These are phyloP conservation scores for Teratosphaeria destructans DNA, from an alignment of 2,329 filamentous ascomycete species.

Conservation along the genomic window DNA sequence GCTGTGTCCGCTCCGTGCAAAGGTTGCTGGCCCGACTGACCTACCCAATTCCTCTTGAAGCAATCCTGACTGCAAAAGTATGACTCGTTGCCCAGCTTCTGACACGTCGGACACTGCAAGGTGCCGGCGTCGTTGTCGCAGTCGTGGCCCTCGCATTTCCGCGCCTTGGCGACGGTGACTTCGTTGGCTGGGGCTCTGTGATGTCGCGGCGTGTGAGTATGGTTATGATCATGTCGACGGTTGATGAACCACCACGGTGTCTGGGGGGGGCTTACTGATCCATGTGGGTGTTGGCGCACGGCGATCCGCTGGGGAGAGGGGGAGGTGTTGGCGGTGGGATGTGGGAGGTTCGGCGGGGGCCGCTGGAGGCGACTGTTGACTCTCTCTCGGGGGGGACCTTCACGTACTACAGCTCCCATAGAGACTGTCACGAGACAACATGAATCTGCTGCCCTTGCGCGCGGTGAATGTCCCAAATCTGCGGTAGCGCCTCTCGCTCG, in stretches of 20 bases:
- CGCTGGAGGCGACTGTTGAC: too few relatives aligned
- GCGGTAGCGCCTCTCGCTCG: background rate
- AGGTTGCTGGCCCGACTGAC: conserved; percentile 12
- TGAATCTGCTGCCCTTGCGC: background rate
- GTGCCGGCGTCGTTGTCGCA: conserved; percentile 78
- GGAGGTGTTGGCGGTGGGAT: too few relatives aligned
- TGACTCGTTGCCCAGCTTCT: conserved; percentile 82
- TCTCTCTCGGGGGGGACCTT: too few relatives aligned
- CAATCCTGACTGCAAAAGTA: conserved; percentile 98
- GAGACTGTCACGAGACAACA: background rate
- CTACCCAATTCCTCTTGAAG: conserved; percentile 98
- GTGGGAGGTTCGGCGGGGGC: too few relatives aligned
- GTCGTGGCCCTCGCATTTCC: conserved; percentile 69
- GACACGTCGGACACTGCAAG: conserved; percentile 87
- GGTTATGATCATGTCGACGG: too few relatives aligned
- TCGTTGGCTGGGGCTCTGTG: conserved; percentile 23
- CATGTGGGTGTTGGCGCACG: background rate
- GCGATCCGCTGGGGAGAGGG: background rate
- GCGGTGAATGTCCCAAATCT: background rate
- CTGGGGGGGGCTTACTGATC: background rate
- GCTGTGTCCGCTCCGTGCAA: background rate
- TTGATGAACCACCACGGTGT: background rate
- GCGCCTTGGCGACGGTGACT: conserved; percentile 36
- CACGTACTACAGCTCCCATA: background rate
- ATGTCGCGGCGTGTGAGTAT: background rate